Percentiles rank a stretch among this genome's conserved stretches.
These are phyloP conservation scores for Colletotrichum sp. DNA, from an alignment of 2,329 filamentous ascomycete species.

Conservation along the genomic window DNA sequence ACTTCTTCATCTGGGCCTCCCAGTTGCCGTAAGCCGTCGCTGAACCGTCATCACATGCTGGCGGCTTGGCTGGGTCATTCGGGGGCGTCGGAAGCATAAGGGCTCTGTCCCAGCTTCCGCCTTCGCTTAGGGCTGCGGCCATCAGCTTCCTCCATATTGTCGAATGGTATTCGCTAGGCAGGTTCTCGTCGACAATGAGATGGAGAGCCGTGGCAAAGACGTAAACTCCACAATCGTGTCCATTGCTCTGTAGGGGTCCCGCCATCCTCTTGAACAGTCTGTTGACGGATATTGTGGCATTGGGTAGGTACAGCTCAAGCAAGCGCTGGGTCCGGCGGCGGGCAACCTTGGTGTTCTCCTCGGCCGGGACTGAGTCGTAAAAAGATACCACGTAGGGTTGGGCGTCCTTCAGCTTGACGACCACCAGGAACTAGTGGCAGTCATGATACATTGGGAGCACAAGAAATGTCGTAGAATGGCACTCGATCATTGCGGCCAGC, in stretches of 20 bases:
- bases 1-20: neutral
- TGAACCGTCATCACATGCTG: neutral
- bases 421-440: neutral
- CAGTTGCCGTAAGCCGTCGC: neutral
- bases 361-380: accelerated
- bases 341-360: neutral
- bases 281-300: accelerated
- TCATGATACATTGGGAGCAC: neutral
- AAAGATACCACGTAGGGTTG: neutral
- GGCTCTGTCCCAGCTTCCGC: accelerated
- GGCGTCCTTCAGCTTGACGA: neutral
- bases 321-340: neutral
- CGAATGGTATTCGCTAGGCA: neutral
- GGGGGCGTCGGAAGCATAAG: neutral
- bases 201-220: neutral
- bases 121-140: neutral
- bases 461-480: neutral
- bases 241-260: neutral
- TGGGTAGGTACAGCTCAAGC: neutral
- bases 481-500: neutral
- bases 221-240: neutral
- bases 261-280: neutral
- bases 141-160: neutral
- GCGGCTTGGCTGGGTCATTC: neutral
- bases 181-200: neutral